Percentiles rank a stretch among this genome's conserved stretches.
phyloP scores from a whole-genome alignment of 2,329 filamentous ascomycete species.

The Fusarium foetens region DNA sequence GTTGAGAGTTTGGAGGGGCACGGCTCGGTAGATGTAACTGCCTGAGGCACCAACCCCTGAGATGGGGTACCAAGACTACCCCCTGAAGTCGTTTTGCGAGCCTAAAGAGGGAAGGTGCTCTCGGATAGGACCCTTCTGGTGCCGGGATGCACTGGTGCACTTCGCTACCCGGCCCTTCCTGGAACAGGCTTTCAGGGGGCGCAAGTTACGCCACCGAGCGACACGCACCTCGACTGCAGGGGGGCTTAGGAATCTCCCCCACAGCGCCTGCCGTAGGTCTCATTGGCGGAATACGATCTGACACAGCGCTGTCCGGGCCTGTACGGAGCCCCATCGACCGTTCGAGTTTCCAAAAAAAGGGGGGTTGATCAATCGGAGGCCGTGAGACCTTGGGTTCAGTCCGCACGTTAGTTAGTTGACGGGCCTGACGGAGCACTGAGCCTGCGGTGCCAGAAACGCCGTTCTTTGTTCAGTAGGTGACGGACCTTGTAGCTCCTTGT shows the following conservation, averaged over 20 bases:
- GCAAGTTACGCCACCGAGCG: slow-evolving; percentile 26
- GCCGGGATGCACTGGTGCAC: slow-evolving; percentile 12
- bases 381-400: slow-evolving; percentile 11
- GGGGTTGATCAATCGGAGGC: slow-evolving; percentile 35
- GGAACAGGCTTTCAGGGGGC: slow-evolving; percentile 35
- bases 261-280: neutral
- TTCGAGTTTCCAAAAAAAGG: slow-evolving; percentile 41
- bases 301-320: slow-evolving; percentile 8
- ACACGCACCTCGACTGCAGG: slow-evolving; percentile 34
- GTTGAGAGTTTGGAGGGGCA: slow-evolving; percentile 40
- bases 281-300: slow-evolving; percentile 33
- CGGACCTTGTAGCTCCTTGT: slow-evolving; percentile 33
- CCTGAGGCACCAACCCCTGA: slow-evolving; percentile 47
- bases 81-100: slow-evolving; percentile 28
- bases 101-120: slow-evolving; percentile 24
- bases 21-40: slow-evolving; percentile 20
- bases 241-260: slow-evolving; percentile 24
- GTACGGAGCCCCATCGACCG: slow-evolving; percentile 16
- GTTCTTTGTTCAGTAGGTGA: slow-evolving; percentile 10
- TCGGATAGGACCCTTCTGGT: slow-evolving; percentile 24
- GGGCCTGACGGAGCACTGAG: slow-evolving; percentile 11
- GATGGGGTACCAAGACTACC: slow-evolving; percentile 3
- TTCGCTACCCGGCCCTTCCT: slow-evolving; percentile 8
- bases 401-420: slow-evolving; percentile 13
- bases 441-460: slow-evolving; percentile 11